These are phyloP conservation scores for Jaltomata sinuosa DNA, from an alignment of 257 asterid genomes.

Conservation along the genomic window DNA sequence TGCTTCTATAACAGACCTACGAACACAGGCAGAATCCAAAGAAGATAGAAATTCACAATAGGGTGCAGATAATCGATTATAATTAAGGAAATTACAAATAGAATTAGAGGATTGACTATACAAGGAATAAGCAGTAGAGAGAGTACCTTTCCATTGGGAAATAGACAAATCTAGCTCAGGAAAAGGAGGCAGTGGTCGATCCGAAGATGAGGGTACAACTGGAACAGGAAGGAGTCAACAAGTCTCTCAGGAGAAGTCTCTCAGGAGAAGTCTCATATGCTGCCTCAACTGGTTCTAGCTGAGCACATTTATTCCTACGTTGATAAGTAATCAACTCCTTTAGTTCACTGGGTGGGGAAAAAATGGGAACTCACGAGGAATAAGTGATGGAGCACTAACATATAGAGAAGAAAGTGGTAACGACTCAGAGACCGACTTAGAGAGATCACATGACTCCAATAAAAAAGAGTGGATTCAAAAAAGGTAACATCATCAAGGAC, in stretches of 20 bases:
- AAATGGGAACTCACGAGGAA: no score
- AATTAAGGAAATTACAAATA: not conserved
- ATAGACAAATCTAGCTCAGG: no score
- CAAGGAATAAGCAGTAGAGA: not conserved
- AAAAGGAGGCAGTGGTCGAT: no score
- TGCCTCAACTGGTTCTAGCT: not conserved
- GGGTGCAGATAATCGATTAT: no score
- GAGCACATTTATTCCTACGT: not conserved
- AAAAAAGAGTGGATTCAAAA: no score
- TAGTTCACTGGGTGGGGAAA: not conserved
- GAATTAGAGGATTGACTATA: not conserved
- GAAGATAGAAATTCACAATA: no score
- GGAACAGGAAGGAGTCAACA: not conserved
- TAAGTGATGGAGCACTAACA: no score
- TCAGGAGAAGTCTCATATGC: not conserved
- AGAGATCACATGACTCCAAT: no score
- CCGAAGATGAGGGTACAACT: no score
- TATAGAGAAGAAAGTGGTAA: no score
- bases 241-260: not conserved
- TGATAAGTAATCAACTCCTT: not conserved
- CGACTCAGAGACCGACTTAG: no score
- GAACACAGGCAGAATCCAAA: not conserved
- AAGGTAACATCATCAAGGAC: no score
- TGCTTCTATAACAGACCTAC: not conserved
- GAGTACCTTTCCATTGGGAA: not conserved